These are phyloP conservation scores for Fusarium sterilihyphosum DNA, from an alignment of 2,329 filamentous ascomycete species.

Conservation along the genomic window DNA sequence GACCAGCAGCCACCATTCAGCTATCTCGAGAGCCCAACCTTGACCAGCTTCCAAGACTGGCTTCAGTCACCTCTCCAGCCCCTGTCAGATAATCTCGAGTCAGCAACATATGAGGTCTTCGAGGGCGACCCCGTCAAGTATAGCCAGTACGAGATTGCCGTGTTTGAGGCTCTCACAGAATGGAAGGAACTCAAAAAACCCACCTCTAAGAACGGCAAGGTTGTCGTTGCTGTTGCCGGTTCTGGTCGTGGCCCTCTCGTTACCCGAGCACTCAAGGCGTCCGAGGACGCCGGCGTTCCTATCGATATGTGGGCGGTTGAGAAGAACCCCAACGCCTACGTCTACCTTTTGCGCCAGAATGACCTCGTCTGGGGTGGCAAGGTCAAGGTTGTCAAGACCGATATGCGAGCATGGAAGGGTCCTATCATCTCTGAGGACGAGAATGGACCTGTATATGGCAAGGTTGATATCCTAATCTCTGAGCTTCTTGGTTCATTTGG, in stretches of 20 bases:
- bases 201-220: conserved; percentile 73
- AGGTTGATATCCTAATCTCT: conserved; percentile 92
- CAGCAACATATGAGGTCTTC: conserved; percentile 97
- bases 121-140: conserved; percentile 99
- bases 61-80: conserved; percentile 95
- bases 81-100: conserved; percentile 94
- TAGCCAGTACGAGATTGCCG: conserved; percentile 90
- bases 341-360: conserved; percentile 90
- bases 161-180: conserved; percentile 81
- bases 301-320: conserved; percentile 93
- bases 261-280: conserved; percentile 84
- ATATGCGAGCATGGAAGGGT: conserved; percentile 97
- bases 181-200: conserved; percentile 79
- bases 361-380: conserved; percentile 79
- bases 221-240: conserved; percentile 91
- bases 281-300: conserved; percentile 76
- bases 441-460: conserved; percentile 62
- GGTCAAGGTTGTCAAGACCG: conserved; percentile 91
- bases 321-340: conserved; percentile 98
- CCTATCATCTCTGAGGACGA: conserved; percentile 64
- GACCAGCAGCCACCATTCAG: conserved; percentile 75
- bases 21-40: conserved; percentile 60
- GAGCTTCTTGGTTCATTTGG: conserved; percentile 95
- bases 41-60: conserved; percentile 84
- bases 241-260: conserved; percentile 94